phyloP scores from a whole-genome alignment of 169 alveolate genomes.

The Plasmodium coatneyi region DNA sequence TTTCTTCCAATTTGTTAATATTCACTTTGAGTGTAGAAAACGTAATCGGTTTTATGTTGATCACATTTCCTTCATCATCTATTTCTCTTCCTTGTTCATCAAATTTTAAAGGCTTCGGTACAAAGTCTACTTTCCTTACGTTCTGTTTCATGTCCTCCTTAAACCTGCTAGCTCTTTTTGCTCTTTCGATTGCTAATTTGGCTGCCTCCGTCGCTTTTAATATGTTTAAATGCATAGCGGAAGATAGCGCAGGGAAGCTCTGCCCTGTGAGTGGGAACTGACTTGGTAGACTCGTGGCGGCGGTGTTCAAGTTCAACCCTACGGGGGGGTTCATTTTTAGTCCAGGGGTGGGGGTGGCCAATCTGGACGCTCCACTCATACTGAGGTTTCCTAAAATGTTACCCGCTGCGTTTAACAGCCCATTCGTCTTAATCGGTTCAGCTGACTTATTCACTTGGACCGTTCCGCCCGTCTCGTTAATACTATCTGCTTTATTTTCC shows the following conservation, averaged over 20 bases:
- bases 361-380: background rate
- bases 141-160: constrained; percentile 28
- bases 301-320: background rate
- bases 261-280: background rate
- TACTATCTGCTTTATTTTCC: constrained; percentile 17
- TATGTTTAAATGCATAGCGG: constrained; percentile 44
- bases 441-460: background rate
- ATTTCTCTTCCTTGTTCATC: constrained; percentile 84
- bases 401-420: background rate
- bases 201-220: constrained; percentile 78
- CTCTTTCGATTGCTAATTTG: constrained; percentile 81
- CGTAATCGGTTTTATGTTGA: constrained; percentile 80
- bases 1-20: constrained; percentile 79
- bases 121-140: constrained; percentile 28
- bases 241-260: background rate
- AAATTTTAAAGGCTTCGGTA: constrained; percentile 76
- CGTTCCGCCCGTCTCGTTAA: background rate
- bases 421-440: background rate
- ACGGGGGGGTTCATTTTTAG: background rate
- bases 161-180: constrained; percentile 77
- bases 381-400: constrained; percentile 24
- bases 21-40: constrained; percentile 83
- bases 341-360: background rate
- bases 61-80: constrained; percentile 85
- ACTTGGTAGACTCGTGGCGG: background rate